These are phyloP conservation scores for Dionaea muscipula DNA, from an alignment of 179 eudicot genomes.

Conservation along the genomic window DNA sequence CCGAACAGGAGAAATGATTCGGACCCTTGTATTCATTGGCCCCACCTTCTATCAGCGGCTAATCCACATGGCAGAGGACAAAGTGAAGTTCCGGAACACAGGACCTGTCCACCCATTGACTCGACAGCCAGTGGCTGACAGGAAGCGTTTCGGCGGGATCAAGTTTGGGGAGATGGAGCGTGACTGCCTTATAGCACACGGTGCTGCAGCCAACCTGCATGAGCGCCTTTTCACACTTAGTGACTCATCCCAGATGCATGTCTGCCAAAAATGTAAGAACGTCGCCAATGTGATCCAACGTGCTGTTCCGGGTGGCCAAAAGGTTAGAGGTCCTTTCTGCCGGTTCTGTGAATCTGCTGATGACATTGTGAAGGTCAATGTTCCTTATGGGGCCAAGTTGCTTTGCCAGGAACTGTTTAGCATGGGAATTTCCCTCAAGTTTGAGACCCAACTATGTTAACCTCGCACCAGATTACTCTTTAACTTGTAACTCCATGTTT, in stretches of 20 bases:
- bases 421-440: slow-evolving; percentile 85
- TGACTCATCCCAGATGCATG: slow-evolving; percentile 79
- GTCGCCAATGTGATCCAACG: slow-evolving; percentile 70
- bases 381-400: slow-evolving; percentile 87
- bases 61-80: slow-evolving; percentile 89
- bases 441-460: slow-evolving; percentile 64
- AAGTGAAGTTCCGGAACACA: slow-evolving; percentile 85
- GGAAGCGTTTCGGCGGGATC: slow-evolving; percentile 88
- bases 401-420: slow-evolving; percentile 83
- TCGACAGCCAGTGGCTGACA: slow-evolving; percentile 85
- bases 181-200: slow-evolving; percentile 89
- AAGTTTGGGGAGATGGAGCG: slow-evolving; percentile 96
- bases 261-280: slow-evolving; percentile 58
- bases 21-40: slow-evolving; percentile 71
- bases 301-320: slow-evolving; percentile 53
- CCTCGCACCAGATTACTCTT: too few relatives aligned
- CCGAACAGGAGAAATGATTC: slow-evolving; percentile 62
- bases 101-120: slow-evolving; percentile 95
- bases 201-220: slow-evolving; percentile 82
- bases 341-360: slow-evolving; percentile 70
- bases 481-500: too few relatives aligned
- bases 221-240: slow-evolving; percentile 90
- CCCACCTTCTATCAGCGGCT: slow-evolving; percentile 85
- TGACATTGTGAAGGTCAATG: slow-evolving; percentile 57
- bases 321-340: slow-evolving; percentile 81